Conservation (phyloP, 202 grass and related monocot species). For the Schoenoplectus tabernaemontani region DNA sequence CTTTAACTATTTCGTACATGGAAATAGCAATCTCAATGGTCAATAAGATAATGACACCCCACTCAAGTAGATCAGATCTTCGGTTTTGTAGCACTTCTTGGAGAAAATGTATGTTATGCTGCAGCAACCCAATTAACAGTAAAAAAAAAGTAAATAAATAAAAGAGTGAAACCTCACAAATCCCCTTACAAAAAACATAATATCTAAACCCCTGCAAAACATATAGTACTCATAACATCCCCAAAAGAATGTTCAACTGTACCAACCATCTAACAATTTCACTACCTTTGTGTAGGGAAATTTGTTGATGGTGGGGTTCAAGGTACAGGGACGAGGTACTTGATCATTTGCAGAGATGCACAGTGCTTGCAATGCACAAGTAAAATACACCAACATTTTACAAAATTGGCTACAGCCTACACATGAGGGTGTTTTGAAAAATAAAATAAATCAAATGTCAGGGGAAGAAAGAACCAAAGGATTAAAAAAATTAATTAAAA, state of each 20-base stretch:
- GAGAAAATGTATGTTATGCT: slow-evolving; percentile 95
- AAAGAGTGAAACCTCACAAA: not conserved
- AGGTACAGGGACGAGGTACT: not conserved
- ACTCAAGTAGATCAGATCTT: slow-evolving; percentile 71
- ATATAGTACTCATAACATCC: not conserved
- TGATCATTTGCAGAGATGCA: not conserved
- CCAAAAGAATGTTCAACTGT: not conserved
- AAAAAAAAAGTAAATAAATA: slow-evolving; percentile 27
- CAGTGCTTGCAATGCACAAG: not conserved
- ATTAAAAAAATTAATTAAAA: not conserved
- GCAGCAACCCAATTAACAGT: slow-evolving; percentile 22
- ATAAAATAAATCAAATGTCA: not conserved
- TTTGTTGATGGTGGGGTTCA: not conserved
- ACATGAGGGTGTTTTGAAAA: not conserved
- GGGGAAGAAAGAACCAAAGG: slow-evolving; percentile 5
- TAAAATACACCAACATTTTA: not conserved
- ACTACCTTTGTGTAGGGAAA: not conserved
- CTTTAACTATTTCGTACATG: slow-evolving; percentile 69
- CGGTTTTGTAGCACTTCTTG: slow-evolving; percentile 93
- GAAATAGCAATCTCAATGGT: slow-evolving; percentile 72
- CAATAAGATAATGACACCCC: slow-evolving; percentile 73
- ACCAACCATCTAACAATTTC: not conserved
- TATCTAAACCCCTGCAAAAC: not conserved
- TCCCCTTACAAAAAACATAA: not conserved
- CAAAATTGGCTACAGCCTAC: too few species aligned